Base-by-base conservation (phyloP, 441 rosid genomes). In the Melastoma candidum region DNA sequence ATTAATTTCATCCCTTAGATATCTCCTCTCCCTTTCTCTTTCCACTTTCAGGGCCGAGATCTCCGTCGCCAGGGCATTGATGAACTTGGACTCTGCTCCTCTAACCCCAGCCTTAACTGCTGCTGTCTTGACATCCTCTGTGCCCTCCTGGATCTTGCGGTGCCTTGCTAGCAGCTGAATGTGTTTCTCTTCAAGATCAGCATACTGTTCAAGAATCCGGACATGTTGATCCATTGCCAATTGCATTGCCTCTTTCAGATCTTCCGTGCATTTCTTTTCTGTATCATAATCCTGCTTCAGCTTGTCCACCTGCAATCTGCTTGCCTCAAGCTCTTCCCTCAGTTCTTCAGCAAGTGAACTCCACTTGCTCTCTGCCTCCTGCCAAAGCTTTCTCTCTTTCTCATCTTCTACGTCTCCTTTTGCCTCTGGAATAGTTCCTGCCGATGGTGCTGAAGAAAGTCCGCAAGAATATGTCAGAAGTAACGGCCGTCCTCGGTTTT, bases 181-280 rank as follows among this genome's bases (percentile, higher is more conserved):
- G 68, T 94, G 99, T 54, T 83, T 87, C 76, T 85, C 99, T 71
- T 94, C 88, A 48, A 94, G 85, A 74, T 94, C 99, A 10, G 88
- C 97, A 65, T 90, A 85, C 64, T 94, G 96, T 68, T 94, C 99
- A 63, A 94, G 85, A 92, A 90, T 83, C 58, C 97, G 78, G 49
- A 88, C 92, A 71, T 94, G 94, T 24, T 96, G 95, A 58, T 81
- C 78, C 94, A 94, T 94, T 24, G 97, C 97, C 79, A 76, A 75
- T 73, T 78, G 97, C 95, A 94, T 75, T 53, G 97, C 96, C 74
- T 90, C 92, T 51, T 75, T 80, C 74, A 83, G 74, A 65, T 94
- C 99, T 71, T 83, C 86, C 0, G 78, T 64, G 60, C 96, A 94
- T 74, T 67, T 85, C 79, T 79, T 85, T 80, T 94, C 99, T 0